Conservation (phyloP, 495 filamentous ascomycete genomes). For the Astrocystis sublimbata region DNA sequence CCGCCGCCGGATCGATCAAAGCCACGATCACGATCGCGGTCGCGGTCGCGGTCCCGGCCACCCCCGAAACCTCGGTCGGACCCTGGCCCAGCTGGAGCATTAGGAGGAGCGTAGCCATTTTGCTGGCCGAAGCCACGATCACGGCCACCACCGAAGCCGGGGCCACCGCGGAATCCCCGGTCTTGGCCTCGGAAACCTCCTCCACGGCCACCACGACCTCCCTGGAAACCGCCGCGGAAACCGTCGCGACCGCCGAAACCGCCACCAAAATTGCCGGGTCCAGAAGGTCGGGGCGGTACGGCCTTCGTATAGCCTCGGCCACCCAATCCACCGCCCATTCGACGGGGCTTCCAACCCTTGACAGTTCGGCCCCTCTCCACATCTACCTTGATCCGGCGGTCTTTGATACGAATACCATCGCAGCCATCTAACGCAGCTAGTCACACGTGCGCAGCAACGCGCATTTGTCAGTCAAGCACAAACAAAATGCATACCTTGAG, state of each 20-base stretch:
- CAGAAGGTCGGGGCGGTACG: conserved; percentile 70
- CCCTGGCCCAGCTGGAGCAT: conserved; percentile 79
- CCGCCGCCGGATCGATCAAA: conserved; percentile 47
- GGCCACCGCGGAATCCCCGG: conserved; percentile 50
- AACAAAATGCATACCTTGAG: conserved; percentile 46
- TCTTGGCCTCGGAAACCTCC: conserved; percentile 63
- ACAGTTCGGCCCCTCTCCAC: conserved; percentile 95
- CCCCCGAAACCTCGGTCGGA: conserved; percentile 58
- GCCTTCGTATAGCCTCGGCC: conserved; percentile 92
- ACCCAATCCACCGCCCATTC: conserved; percentile 89
- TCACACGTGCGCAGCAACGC: conserved; percentile 54
- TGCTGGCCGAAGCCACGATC: conserved; percentile 59
- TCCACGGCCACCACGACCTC: conserved; percentile 61
- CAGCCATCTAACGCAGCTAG: conserved; percentile 59
- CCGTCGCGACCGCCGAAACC: conserved; percentile 65
- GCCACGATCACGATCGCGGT: conserved; percentile 55
- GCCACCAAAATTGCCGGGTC: conserved; percentile 66
- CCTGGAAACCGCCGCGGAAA: conserved; percentile 46
- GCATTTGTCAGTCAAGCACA: conserved; percentile 59
- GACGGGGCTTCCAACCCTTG: conserved; percentile 89
- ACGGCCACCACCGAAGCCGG: conserved; percentile 57
- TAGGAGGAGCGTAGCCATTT: conserved; percentile 61
- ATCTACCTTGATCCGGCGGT: conserved; percentile 88
- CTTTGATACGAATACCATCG: conserved; percentile 91
- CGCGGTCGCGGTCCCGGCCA: conserved; percentile 53